These are phyloP conservation scores for Candida insectorum DNA, from an alignment of 805 yeast genomes.

Conservation along the genomic window DNA sequence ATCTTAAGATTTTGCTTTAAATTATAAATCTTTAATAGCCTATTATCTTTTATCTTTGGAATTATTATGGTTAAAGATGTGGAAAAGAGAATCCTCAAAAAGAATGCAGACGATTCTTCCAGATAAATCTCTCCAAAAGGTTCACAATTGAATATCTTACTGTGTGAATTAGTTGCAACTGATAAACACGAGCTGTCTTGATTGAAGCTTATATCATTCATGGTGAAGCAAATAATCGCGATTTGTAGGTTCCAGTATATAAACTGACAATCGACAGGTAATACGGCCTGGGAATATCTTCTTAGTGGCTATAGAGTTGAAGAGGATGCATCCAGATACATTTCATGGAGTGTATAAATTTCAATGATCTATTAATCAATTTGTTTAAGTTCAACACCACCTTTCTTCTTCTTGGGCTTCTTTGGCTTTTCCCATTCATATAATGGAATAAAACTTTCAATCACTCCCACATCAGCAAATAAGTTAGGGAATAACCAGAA, in stretches of 20 bases:
- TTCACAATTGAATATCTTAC: conserved; percentile 42
- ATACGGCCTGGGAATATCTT: no score
- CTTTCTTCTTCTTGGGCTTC: conserved; percentile 23
- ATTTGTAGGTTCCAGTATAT: no score
- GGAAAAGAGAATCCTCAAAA: conserved; percentile 37
- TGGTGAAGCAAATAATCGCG: no score
- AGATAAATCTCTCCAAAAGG: conserved; percentile 43
- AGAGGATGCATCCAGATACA: no score
- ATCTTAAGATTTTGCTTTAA: conserved; percentile 48
- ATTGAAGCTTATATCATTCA: conserved; percentile 38
- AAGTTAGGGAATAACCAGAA: conserved; percentile 95
- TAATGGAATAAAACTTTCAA: conserved; percentile 88
- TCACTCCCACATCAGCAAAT: conserved; percentile 90
- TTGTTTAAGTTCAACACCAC: conserved; percentile 40
- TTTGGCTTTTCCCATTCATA: conserved; percentile 72
- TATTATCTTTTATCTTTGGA: conserved; percentile 24
- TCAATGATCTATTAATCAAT: no score
- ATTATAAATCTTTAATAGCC: conserved; percentile 37
- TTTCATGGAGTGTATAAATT: no score
- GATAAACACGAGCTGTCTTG: conserved; percentile 41
- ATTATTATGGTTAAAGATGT: conserved; percentile 40
- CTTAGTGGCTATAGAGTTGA: no score
- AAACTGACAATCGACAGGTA: no score
- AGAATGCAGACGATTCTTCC: conserved; percentile 24
- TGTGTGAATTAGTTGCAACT: conserved; percentile 27